Base-by-base conservation (phyloP, 345 rosid genomes). In the Populus pruinosa region DNA sequence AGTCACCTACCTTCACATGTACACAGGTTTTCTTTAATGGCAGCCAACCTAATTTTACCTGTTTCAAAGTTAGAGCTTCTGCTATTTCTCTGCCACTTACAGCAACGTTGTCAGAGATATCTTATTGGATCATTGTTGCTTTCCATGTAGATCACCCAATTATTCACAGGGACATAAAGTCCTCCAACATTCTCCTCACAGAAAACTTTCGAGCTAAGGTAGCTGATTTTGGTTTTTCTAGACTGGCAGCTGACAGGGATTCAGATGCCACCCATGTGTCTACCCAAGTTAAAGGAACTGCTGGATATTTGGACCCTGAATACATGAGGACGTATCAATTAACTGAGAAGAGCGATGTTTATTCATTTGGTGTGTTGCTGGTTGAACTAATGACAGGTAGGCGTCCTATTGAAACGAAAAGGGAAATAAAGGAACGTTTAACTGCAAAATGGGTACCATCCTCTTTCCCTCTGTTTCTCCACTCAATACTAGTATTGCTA, bases 271-370 rank as follows among this genome's bases (percentile, higher is more conserved):
- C 99, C 29, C 97, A 92, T 83, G 94, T 93, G 67, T 96, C 97
- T 3, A 96, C 99, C 43, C 99, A 96, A 87, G 96, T 96, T 72
- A 96, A 93, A 88, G 99, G 97, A 84, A 96, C 98, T 7, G 99
- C 93, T 1, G 98, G 99, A 67, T 96, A 96, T 86, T 79, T 96
- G 76, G 99, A 96, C 67, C 97, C 97, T 0, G 98, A 96, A 77
- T 96, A 96, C 87, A 80, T 96, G 25, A 88, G 81, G 73, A 93
- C 99, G 36, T 91, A 93, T 77, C 97, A 93, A 71, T 91, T 96
- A 23, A 96, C 99, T 0, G 97, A 91, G 75, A 96, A 93, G 86
- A 96, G 98, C 53, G 97, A 96, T 65, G 99, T 96, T 38, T 96
- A 89, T 84, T 96, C 98, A 21, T 96, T 96, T 23, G 98, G 99